Base-by-base conservation (phyloP, 2,329 filamentous ascomycete species). In the Fusarium sp. region DNA sequence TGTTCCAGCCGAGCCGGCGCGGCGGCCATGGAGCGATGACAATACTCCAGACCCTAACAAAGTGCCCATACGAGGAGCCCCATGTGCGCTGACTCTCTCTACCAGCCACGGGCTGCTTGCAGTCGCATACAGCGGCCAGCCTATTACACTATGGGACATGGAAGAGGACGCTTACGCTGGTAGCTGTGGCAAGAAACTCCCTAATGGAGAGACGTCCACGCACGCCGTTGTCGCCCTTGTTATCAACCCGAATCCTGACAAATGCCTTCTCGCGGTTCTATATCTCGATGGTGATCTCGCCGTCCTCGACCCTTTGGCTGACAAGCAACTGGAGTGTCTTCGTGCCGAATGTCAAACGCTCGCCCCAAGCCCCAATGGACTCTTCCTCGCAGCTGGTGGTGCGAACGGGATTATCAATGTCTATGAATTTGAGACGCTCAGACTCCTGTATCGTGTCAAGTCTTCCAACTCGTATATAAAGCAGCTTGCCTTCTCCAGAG, bases 141-240 rank as follows among this genome's bases (percentile, higher is more conserved):
- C 74, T 5, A 73, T 77, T 38, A 71, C 57, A 6, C 56, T 78
- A 12, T 79, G 74, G 75, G 73, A 77, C 40, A 58, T 77, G n/a
- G 64, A 69, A 38, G 71, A 72, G 40, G 64, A 74, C 31, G 50
- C 54, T 6, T 74, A 70, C 50, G 64, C 64, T 42, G 75, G 76
- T 12, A 73, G 42, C 49, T 78, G 75, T 40, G 73, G 74, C 6
- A 75, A 73, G 52, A 76, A 72, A 49, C 56, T 70, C 10, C 45
- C 67, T 7, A 71, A 44, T 45, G 73, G 75, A 39, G 62, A 73
- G 34, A 74, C 72, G 2, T 71, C 67, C 47, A 73, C 68, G 19
- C 59, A 73, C 9, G 69, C 76, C 34, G 61, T 77, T 22, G 61
- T 61, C 15, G 67, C 67, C 7, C 67, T 78, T 19, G 61, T 66